phyloP scores from a whole-genome alignment of 176 grass and related monocot genomes.

The Oryza rufipogon region DNA sequence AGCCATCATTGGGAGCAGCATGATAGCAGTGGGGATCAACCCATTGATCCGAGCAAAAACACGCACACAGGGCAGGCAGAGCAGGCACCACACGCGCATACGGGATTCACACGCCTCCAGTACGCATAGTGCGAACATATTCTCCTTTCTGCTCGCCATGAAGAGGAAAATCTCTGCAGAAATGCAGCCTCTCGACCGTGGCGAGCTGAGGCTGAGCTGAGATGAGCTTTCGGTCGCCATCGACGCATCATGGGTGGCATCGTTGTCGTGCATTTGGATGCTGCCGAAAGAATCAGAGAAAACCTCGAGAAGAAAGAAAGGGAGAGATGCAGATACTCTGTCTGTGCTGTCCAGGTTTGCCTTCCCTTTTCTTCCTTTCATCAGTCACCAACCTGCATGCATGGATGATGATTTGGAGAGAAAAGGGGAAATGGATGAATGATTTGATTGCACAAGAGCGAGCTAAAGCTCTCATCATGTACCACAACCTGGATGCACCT shows the following conservation, averaged over 20 bases:
- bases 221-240: neutral
- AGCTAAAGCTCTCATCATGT: constrained; percentile 26
- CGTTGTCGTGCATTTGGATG: neutral
- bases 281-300: neutral
- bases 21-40: constrained; percentile 27
- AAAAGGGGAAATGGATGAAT: neutral
- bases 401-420: constrained; percentile 17
- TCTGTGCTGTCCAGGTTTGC: neutral
- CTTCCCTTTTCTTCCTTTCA: neutral
- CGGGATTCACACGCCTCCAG: constrained; percentile 55
- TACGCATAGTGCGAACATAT: neutral
- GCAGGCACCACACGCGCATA: neutral
- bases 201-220: neutral
- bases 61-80: neutral
- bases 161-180: neutral
- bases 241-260: neutral
- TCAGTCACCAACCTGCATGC: neutral
- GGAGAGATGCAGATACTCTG: neutral
- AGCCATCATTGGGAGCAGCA: constrained; percentile 32
- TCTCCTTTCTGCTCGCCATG: neutral
- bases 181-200: neutral
- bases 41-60: neutral
- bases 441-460: constrained; percentile 12
- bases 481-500: constrained; percentile 34
- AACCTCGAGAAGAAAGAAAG: neutral